Evolutionary conservation across 2,329 filamentous ascomycete species (phyloP).

Genomic region (Nigrograna mackinnonii): DNA sequence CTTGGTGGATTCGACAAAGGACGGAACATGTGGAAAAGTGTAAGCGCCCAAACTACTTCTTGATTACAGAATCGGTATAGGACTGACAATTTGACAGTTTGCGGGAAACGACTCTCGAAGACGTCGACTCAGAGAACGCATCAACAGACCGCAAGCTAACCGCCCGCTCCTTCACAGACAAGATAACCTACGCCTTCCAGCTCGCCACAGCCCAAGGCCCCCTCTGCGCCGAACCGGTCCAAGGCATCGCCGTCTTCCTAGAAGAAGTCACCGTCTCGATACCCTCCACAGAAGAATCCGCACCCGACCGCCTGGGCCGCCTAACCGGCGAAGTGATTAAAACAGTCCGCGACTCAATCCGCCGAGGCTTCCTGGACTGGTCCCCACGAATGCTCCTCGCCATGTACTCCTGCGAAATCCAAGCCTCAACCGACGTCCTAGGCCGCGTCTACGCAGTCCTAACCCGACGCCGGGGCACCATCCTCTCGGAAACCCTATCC

Average conservation of each 20-base stretch:
- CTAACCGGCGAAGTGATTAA: constrained; percentile 94
- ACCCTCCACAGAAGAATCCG: constrained; percentile 55
- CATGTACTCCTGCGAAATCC: constrained; percentile 98
- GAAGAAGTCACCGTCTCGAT: constrained; percentile 73
- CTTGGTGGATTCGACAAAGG: constrained; percentile 79
- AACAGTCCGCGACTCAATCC: constrained; percentile 81
- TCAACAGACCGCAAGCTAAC: constrained; percentile 51
- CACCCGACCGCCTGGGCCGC: constrained; percentile 68
- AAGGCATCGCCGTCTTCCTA: constrained; percentile 88
- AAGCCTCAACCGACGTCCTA: constrained; percentile 92
- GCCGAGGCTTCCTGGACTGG: constrained; percentile 91
- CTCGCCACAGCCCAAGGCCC: constrained; percentile 87
- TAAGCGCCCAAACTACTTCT: constrained; percentile 47
- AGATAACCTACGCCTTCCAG: constrained; percentile 92
- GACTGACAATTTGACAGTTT: constrained; percentile 23
- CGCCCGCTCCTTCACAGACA: constrained; percentile 79
- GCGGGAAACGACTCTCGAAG: constrained; percentile 39
- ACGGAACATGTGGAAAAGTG: constrained; percentile 72
- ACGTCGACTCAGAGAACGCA: constrained; percentile 20
- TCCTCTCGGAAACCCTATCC: constrained; percentile 88
- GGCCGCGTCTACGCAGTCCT: constrained; percentile 97
- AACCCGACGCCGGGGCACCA: constrained; percentile 87
- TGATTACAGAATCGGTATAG: constrained; percentile 9
- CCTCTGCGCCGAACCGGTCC: constrained; percentile 88
- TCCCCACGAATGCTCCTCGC: constrained; percentile 91